Evolutionary conservation across 257 asterid genomes (phyloP), one percentile per base, ranked within the genome.

Genomic region (Scutellaria galericulata): DNA sequence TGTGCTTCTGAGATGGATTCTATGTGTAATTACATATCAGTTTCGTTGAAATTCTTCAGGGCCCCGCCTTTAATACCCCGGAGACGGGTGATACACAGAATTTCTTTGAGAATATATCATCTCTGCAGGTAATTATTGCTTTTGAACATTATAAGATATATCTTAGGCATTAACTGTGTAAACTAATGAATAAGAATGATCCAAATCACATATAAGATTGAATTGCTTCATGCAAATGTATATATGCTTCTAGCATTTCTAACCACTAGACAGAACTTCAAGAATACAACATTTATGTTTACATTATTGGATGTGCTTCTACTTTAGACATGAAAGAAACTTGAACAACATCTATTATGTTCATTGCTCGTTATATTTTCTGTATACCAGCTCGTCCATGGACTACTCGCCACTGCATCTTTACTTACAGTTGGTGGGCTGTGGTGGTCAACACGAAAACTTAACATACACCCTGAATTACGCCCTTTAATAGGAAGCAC

Each of bases 361-460:
- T 57, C 77, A 58, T 40, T 64, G 47, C 66, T 83, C 53, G 80
- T 64, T 47, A 70, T 48, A 51, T 39, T n/a, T 22, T 42, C 41
- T 67, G 7, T 24, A 47, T 45, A 41, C 75, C 86, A 90, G 97
- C 82, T 90, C 51, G 90, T 86, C 68, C 96, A 92, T 74, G 90
- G 90, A 47, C 78, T 88, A 48, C 98, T 92, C 46, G 94, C 97
- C 60, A 81, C 87, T 65, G 83, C 93, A 27, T 85, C 97, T 48
- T 82, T 92, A 70, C 68, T 75, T 71, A 82, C 90, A n/a, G 78
- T 90, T 22, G 80, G 86, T 66, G 91, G 89, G 61, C 74, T 92
- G 75, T 90, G 97, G 96, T 81, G 82, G 89, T 77, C 77, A 22
- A 77, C 90, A 24, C 80, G 87, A 63, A 92, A 84, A 73, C 79